Base-by-base conservation (phyloP, 2,329 filamentous ascomycete genomes). In the Sarocladium oryzae region DNA sequence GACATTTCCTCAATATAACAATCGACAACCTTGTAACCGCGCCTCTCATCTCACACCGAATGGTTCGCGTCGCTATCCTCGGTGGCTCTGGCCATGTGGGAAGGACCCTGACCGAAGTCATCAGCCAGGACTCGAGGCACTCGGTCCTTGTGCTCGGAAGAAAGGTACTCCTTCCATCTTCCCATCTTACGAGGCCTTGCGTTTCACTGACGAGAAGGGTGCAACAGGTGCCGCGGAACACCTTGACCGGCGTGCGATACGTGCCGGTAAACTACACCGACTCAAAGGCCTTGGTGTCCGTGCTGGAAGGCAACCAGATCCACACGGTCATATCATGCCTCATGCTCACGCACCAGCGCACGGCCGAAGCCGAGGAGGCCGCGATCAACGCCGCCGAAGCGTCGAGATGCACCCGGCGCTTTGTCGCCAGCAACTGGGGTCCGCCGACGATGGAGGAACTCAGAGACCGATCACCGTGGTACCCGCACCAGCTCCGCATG, bases 381-480 rank as follows among this genome's bases (percentile, higher is more conserved):
- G n/a, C 40, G 11, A 48, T 52, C 30, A 16, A 24, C 7, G 50
- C 50, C 10, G 50, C 50, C 7, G 30, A 37, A n/a, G 23, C 6
- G 26, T 52, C 50, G 13, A 8, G 13, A 21, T 35, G 18, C 28
- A 40, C 36, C 26, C 28, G 40, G 4, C 50, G 50, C n/a, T 52
- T 52, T 40, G 37, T 52, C 15, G 37, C 50, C 28, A 52, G 50
- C 21, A 35, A 46, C 33, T 52, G 28, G 50, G 38, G 23, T 23
- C 41, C 23, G 11, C 26, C 38, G 21, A 52, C 41, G 3, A n/a
- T 15, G 15, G 35, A 48, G 21, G 40, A 21, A 16, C 2, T 41
- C 3, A 28, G 13, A 40, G 7, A 32, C 15, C 18, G 21, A 3
- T 28, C 26, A 33, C 43, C 43, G 3, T 48, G 43, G 43, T 48